Conservation (phyloP, 1,284 basidiomycete genomes). For the Microbotryum scabiosae region DNA sequence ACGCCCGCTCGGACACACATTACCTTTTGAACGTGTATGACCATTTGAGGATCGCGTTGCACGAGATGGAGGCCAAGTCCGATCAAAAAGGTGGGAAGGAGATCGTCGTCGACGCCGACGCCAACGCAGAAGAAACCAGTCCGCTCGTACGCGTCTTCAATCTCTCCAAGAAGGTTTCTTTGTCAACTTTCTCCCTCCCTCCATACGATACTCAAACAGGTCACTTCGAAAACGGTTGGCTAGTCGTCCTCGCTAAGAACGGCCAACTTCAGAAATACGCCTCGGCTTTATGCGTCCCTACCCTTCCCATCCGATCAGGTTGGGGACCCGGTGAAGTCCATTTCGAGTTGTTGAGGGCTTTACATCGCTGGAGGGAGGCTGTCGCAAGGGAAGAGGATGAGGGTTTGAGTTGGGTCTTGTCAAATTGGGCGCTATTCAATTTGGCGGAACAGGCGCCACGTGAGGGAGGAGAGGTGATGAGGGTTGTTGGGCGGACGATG, state of each 20-base stretch:
- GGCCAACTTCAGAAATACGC: slow-evolving; percentile 48
- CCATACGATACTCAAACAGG: slow-evolving; percentile 60
- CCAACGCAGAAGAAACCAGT: no score
- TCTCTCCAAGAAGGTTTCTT: slow-evolving; percentile 63
- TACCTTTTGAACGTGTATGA: slow-evolving; percentile 90
- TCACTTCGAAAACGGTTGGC: slow-evolving; percentile 62
- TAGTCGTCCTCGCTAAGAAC: slow-evolving; percentile 65
- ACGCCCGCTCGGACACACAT: slow-evolving; percentile 93
- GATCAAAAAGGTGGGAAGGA: neutral
- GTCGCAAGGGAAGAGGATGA: slow-evolving; percentile 81
- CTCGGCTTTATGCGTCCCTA: slow-evolving; percentile 32
- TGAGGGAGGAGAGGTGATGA: slow-evolving; percentile 51
- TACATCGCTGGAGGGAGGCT: slow-evolving; percentile 79
- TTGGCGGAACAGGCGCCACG: slow-evolving; percentile 55
- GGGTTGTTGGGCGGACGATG: slow-evolving; percentile 2
- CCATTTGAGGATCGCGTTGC: slow-evolving; percentile 74
- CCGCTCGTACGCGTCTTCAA: slow-evolving; percentile 49
- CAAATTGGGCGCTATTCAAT: slow-evolving; percentile 61
- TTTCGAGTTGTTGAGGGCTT: slow-evolving; percentile 55
- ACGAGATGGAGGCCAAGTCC: slow-evolving; percentile 42
- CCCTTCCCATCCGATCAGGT: slow-evolving; percentile 48
- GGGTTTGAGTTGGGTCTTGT: slow-evolving; percentile 64
- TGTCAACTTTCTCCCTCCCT: slow-evolving; percentile 59
- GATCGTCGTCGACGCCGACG: slow-evolving; percentile 23
- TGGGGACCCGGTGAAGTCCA: slow-evolving; percentile 33